These are phyloP conservation scores for Aechmea fasciata DNA, from an alignment of 176 grass and related monocot genomes.

Conservation along the genomic window DNA sequence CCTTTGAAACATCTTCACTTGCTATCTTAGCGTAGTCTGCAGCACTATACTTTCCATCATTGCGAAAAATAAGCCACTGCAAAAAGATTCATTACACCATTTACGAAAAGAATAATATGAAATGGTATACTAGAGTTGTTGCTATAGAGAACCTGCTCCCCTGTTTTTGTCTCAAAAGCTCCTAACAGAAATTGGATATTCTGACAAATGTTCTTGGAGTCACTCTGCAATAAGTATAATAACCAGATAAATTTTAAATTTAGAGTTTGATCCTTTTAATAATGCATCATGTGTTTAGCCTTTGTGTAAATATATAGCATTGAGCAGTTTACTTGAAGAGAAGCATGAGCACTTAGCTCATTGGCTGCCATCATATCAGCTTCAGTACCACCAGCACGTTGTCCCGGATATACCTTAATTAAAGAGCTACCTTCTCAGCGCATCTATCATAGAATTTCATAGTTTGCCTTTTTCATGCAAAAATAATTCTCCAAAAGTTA, in stretches of 20 bases:
- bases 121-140: background rate
- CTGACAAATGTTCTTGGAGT: constrained; percentile 38
- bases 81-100: constrained; percentile 14
- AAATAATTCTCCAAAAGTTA: no score
- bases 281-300: background rate
- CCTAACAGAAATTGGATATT: constrained; percentile 86
- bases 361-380: constrained; percentile 85
- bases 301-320: background rate
- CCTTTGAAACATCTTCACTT: constrained; percentile 49
- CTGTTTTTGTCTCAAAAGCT: constrained; percentile 83
- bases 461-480: background rate
- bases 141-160: constrained; percentile 61
- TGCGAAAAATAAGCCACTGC: constrained; percentile 82
- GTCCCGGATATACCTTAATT: constrained; percentile 85
- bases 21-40: constrained; percentile 63
- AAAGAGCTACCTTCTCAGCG: constrained; percentile 27
- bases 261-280: background rate
- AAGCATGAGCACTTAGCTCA: constrained; percentile 66
- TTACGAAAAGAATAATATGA: constrained; percentile 11
- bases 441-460: background rate
- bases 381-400: constrained; percentile 59
- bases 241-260: constrained; percentile 1
- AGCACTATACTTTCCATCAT: constrained; percentile 83
- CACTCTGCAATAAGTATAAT: constrained; percentile 32
- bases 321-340: constrained; percentile 55